Evolutionary conservation across 1,139 yeast species (phyloP), one percentile per base, ranked within the genome.

Genomic region (Diutina sp.): DNA sequence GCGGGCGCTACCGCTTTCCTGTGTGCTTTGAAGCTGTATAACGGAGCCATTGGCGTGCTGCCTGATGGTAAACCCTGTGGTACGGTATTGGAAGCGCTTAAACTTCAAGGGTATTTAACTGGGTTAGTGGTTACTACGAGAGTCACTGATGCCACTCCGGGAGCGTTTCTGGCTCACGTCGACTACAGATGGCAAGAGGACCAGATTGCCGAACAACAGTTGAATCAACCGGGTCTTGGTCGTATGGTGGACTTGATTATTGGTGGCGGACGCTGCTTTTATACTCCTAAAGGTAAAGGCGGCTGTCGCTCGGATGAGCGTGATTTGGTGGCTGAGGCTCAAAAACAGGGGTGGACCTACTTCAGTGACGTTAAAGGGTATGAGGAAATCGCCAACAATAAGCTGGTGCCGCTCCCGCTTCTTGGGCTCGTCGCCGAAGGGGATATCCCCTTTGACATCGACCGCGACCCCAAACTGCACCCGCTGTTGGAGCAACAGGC

Each of bases 1-100:
- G 97, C 97, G 3, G 97, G 96, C 18, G 97, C 96, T 28, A 89
- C 96, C 12, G 96, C 96, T 0, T 90, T 87, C 65, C 76, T 95
- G 0, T 86, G 96, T 66, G 91, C 83, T 7, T 64, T 82, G 62
- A 90, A 90, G 71, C 72, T 90, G 12, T 88, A 87, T 69, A 90
- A 90, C 66, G 91, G 90, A 7, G 96, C 93, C 14, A 85, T 89
- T 65, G 91, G 88, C 16, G 95, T 90, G 25, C 78, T 77, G 58
- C 79, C 87, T 1, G 72, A 74, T 28, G 73, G 76, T 55, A 64
- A 65, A 30, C 93, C 96, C 7, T 85, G 93, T 66, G 96, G 95
- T 11, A 87, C 96, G 0, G 71, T 90, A 35, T 70, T 90, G 60
- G 97, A 90, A 70, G 95, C 95, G 0, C 84, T 91, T 62, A 89